Evolutionary conservation across 2,329 filamentous ascomycete genomes (phyloP), one percentile per base, ranked within the genome.

Genomic region (Neofusicoccum cordaticola): DNA sequence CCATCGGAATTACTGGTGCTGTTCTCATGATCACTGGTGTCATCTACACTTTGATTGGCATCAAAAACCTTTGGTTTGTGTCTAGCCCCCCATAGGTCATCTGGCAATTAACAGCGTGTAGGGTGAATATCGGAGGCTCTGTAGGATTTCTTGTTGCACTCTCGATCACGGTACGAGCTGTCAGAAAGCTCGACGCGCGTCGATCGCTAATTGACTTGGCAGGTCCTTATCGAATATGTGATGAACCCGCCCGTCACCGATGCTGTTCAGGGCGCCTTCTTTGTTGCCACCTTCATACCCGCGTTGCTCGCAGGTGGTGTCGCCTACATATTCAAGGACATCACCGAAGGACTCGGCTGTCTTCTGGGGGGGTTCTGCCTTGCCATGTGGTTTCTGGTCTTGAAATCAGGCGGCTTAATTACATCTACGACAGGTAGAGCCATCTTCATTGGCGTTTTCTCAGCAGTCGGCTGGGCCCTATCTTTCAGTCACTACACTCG

Each of bases 321-420:
- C 2, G 86, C 92, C 0, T 83, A 93, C 8, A 82, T 96, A 11
- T 97, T 97, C 78, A 86, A 87, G 64, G 93, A 97, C 70, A 82
- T 97, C 50, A 93, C 92, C 0, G 89, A 90, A 75, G 90, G 93
- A 64, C 80, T 97, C n/a, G 92, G 90, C 2, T 97, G 92, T 73
- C 80, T 94, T n/a, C 81, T 97, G 0, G 93, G 92, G 31, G 93
- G 93, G 0, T 96, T 95, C 75, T 92, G 88, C 68, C 74, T 95
- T 7, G 88, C 88, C 73, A 96, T 96, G 93, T 98, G 94, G 94
- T 82, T 98, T 60, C 82, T 97, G 51, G 89, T 88, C 27, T 78
- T 97, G 48, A 88, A 87, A 64, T 83, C 88, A 0, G 93, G 92
- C 6, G 93, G 93, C 0, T 80, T 97, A 39, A 81, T 97, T 45